Base-by-base conservation (phyloP, 192 early-diverging fungal genomes). In the Diversispora eburnea region DNA sequence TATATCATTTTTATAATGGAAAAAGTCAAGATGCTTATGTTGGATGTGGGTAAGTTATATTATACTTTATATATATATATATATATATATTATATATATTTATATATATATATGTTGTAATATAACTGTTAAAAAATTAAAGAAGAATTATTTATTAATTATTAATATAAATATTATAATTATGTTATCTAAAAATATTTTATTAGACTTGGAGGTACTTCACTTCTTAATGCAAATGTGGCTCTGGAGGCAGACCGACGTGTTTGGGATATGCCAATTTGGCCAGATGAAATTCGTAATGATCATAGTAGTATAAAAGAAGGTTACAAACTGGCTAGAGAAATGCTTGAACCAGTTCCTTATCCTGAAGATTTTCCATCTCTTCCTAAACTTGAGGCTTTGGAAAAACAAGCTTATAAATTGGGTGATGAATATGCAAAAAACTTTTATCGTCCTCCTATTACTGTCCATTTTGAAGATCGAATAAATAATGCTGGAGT, bases 131-230 rank as follows among this genome's bases (percentile, higher is more conserved):
- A n/a, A n/a, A n/a, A n/a, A n/a, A n/a, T n/a, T n/a, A n/a, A n/a
- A n/a, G n/a, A n/a, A n/a, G n/a, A n/a, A n/a, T n/a, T n/a, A n/a
- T n/a, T n/a, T n/a, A n/a, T n/a, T n/a, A n/a, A n/a, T n/a, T n/a
- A n/a, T n/a, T n/a, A n/a, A n/a, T n/a, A n/a, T n/a, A n/a, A n/a
- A n/a, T n/a, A n/a, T n/a, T n/a, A n/a, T n/a, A n/a, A n/a, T 47
- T 56, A 9, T 48, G 4, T 64, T 25, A 62, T 17, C 52, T 62
- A 20, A 25, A 5, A 48, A 39, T 70, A 33, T 17, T 25, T 0
- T 5, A 67, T 58, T 76, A 83, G 82, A 33, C 78, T 83, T 47
- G 82, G 82, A 51, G 82, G 82, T 22, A 83, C 82, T 2, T 83
- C 82, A 2, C 77, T 83, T 15, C 46, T 83, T 48, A 83, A 83